Evolutionary conservation across 2,329 filamentous ascomycete genomes (phyloP), one percentile per base, ranked within the genome.

Genomic region (Phymatotrichopsis omnivora): DNA sequence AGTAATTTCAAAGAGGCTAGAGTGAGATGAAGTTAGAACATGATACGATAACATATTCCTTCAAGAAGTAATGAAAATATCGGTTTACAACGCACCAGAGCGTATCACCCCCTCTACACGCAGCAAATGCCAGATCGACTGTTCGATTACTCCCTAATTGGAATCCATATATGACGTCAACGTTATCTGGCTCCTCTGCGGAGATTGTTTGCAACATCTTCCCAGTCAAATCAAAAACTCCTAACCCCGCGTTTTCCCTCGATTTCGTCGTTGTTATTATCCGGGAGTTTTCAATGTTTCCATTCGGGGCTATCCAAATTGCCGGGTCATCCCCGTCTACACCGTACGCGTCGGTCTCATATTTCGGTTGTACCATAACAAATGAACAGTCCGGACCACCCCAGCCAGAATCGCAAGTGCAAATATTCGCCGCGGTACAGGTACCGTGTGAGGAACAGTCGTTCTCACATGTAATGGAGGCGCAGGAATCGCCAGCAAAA

Each of bases 201-300:
- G 57, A 46, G 5, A 71, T 60, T 3, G 63, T 62, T 53, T 73
- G 69, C 0, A 73, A 46, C 2, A 68, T 58, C 20, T 68, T 70
- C 0, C 72, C 71, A 7, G 61, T 58, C 2, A 74, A 57, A 42
- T 73, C 67, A 25, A 70, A 74, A 0, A 73, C 67, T 0, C 61
- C 65, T 4, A 74, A 62, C 0, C 72, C 71, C 5, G 70, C 65
- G 1, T 69, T 70, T 1, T 62, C 56, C 4, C 66, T 63, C 1
- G 69, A 72, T 53, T 74, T 74, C 10, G 68, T 70, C 0, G 71
- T 74, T 0, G 69, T 72, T 23, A 74, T 67, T 25, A 74, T 67
- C 14, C 63, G 68, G 4, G 71, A 73, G 35, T 65, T 57, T 0
- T 63, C 62, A 0, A 62, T 61, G 0, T 62, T 55, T 2, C 58